These are phyloP conservation scores for Chamaecrista fasciculata DNA, from an alignment of 306 rosid genomes.

Conservation along the genomic window DNA sequence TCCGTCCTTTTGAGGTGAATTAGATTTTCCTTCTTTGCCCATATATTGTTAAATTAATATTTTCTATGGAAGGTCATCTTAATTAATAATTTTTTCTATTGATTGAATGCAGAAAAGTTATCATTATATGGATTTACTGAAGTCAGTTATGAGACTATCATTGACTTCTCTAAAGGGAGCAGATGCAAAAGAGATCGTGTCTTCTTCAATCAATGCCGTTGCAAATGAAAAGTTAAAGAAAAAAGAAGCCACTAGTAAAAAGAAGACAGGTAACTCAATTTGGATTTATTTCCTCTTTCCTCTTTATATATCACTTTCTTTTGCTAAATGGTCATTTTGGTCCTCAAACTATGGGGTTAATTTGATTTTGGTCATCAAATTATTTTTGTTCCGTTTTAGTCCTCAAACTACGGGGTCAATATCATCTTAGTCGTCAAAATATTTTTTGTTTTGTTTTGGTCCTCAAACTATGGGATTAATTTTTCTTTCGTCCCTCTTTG, in stretches of 20 bases:
- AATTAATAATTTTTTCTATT: constrained; percentile 14
- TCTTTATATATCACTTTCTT: not conserved
- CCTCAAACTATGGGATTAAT: too few species aligned
- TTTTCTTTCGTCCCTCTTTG: too few species aligned
- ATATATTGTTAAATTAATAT: not conserved
- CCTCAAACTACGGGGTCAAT: too few species aligned
- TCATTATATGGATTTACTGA: constrained; percentile 72
- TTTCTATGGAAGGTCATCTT: constrained; percentile 16
- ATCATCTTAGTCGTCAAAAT: too few species aligned
- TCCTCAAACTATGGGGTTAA: too few species aligned
- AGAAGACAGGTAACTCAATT: constrained; percentile 61
- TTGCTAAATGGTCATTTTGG: too few species aligned
- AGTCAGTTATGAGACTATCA: constrained; percentile 79
- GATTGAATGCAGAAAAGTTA: constrained; percentile 72
- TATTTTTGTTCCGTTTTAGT: too few species aligned
- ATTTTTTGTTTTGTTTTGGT: too few species aligned
- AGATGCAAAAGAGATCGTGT: constrained; percentile 90
- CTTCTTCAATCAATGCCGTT: constrained; percentile 82
- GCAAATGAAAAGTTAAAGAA: constrained; percentile 90
- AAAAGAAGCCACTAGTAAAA: constrained; percentile 91
- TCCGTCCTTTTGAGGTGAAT: constrained; percentile 68
- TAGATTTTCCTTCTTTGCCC: not conserved
- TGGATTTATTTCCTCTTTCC: not conserved
- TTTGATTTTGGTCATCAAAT: too few species aligned
- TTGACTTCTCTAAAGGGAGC: constrained; percentile 77